Evolutionary conservation across 495 filamentous ascomycete genomes (phyloP).

Genomic region (Rostrohypoxylon terebratum): DNA sequence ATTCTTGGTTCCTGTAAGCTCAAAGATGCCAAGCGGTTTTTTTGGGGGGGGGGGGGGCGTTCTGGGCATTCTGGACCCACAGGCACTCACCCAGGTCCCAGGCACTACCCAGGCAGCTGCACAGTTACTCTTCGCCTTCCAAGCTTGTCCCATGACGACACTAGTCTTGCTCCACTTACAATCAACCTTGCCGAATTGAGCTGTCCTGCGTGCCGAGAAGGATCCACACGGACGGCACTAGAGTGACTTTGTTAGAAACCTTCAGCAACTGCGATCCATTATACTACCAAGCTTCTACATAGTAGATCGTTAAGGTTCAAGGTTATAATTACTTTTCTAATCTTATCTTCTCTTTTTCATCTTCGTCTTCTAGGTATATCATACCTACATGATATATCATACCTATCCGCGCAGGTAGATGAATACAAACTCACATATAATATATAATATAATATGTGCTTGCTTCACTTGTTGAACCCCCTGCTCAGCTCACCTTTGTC

Average conservation of each 20-base stretch:
- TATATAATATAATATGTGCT: too few relatives aligned
- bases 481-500: neutral
- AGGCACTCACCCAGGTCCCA: neutral
- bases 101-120: neutral
- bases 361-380: neutral
- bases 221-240: slow-evolving; percentile 20
- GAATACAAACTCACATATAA: neutral
- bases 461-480: neutral
- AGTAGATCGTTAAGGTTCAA: neutral
- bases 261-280: slow-evolving; percentile 3
- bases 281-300: slow-evolving; percentile 5
- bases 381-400: too few relatives aligned
- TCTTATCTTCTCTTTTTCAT: neutral
- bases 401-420: neutral
- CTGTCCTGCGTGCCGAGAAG: slow-evolving; percentile 30
- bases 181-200: slow-evolving; percentile 38
- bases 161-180: slow-evolving; percentile 33
- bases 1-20: slow-evolving; percentile 20
- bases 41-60: slow-evolving; percentile 19
- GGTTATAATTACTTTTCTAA: neutral
- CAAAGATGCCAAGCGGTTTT: slow-evolving; percentile 28
- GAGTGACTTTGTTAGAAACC: slow-evolving; percentile 2
- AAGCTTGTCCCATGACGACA: slow-evolving; percentile 46
- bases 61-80: neutral
- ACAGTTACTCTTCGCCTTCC: slow-evolving; percentile 20